Evolutionary conservation across 768 basidiomycete genomes (phyloP).

Genomic region (Tephrocybe sp.): DNA sequence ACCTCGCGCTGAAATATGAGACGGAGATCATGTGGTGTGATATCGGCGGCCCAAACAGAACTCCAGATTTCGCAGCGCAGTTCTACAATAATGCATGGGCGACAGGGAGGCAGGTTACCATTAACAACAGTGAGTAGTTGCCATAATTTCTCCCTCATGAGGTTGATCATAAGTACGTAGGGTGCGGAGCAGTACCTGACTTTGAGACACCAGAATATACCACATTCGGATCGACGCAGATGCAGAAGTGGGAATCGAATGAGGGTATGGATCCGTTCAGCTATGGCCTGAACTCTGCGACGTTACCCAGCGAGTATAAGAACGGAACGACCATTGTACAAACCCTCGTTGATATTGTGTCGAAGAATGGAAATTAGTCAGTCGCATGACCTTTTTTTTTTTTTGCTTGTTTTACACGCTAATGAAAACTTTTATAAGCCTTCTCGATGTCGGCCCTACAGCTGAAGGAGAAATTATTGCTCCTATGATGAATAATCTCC

Average conservation of each 20-base stretch:
- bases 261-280: constrained; percentile 57
- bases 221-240: constrained; percentile 42
- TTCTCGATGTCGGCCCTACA: constrained; percentile 52
- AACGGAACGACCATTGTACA: constrained; percentile 47
- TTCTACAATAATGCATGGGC: constrained; percentile 40
- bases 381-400: constrained; percentile 12
- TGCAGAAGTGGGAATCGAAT: constrained; percentile 52
- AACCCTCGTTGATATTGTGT: constrained; percentile 52
- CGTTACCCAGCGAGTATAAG: constrained; percentile 42
- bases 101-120: constrained; percentile 44
- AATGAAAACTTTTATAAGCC: constrained; percentile 22
- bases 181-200: constrained; percentile 48
- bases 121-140: constrained; percentile 29
- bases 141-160: background rate
- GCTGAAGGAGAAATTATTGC: constrained; percentile 52
- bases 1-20: constrained; percentile 42
- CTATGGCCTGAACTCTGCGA: constrained; percentile 45
- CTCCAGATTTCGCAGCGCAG: constrained; percentile 39
- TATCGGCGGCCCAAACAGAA: constrained; percentile 49
- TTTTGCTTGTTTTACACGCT: background rate
- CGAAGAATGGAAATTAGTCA: constrained; percentile 63
- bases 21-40: constrained; percentile 65
- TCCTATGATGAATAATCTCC: constrained; percentile 43
- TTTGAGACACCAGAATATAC: constrained; percentile 58
- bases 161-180: constrained; percentile 22